These are phyloP conservation scores for Aspergillus olivimuriae DNA, from an alignment of 495 filamentous ascomycete genomes.

Conservation along the genomic window DNA sequence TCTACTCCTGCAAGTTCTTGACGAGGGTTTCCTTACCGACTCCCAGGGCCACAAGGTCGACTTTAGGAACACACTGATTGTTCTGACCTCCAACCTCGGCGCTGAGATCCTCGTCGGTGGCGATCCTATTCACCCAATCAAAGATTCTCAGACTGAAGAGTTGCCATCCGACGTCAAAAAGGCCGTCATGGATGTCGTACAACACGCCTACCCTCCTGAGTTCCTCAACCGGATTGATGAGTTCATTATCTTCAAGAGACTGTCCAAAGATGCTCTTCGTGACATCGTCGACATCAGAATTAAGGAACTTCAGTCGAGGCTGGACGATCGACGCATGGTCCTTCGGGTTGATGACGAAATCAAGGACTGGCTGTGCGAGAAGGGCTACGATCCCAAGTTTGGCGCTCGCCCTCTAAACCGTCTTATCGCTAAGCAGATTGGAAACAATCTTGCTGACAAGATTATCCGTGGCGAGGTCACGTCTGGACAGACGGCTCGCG, in stretches of 20 bases:
- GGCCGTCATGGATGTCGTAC: conserved; percentile 86
- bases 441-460: conserved; percentile 80
- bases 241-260: conserved; percentile 89
- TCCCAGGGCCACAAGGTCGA: conserved; percentile 94
- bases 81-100: conserved; percentile 87
- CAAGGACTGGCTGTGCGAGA: conserved; percentile 77
- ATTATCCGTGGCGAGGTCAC: conserved; percentile 83
- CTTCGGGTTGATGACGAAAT: conserved; percentile 65
- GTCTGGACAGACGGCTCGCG: conserved; percentile 62
- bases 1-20: conserved; percentile 88
- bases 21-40: conserved; percentile 95
- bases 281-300: conserved; percentile 94
- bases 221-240: conserved; percentile 96
- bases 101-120: conserved; percentile 43
- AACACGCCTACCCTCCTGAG: conserved; percentile 73
- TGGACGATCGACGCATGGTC: conserved; percentile 79
- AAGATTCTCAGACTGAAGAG: conserved; percentile 53
- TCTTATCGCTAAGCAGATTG: conserved; percentile 80
- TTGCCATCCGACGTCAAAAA: conserved; percentile 63
- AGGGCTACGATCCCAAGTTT: conserved; percentile 84
- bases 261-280: conserved; percentile 68
- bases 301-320: conserved; percentile 72
- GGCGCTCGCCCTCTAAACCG: conserved; percentile 92
- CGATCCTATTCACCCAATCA: conserved; percentile 34
- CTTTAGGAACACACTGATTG: conserved; percentile 93